Evolutionary conservation across 108 stramenopile genomes (phyloP).

Genomic region (Conticribra guillardii): DNA sequence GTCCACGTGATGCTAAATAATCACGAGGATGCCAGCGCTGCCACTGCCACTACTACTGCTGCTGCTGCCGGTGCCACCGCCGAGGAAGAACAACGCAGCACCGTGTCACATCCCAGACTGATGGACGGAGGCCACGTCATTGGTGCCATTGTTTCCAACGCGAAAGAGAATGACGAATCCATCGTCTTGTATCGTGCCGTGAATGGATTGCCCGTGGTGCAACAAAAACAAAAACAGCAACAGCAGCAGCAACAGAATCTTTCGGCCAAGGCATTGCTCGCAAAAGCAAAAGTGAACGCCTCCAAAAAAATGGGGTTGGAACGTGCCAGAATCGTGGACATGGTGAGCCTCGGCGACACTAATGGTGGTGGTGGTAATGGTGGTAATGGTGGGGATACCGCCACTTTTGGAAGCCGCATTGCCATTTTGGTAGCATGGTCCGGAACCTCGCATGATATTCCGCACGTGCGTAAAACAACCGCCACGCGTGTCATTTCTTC

Average conservation of each 20-base stretch:
- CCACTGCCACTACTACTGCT: neutral
- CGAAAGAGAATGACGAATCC: constrained; percentile 15
- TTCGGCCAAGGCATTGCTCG: constrained; percentile 24
- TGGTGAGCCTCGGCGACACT: too few relatives aligned
- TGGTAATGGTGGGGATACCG: too few relatives aligned
- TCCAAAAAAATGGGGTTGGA: neutral
- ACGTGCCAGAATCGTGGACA: constrained; percentile 21
- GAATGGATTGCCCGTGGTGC: neutral
- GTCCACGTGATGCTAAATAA: too few relatives aligned
- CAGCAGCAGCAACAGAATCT: neutral
- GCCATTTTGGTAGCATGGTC: constrained; percentile 31
- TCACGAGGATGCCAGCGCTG: neutral
- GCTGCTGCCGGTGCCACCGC: too few relatives aligned
- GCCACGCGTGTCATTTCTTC: neutral
- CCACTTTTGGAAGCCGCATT: constrained; percentile 1
- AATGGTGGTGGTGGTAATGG: too few relatives aligned
- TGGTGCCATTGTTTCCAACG: constrained; percentile 17
- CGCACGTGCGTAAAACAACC: neutral
- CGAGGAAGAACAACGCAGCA: too few relatives aligned
- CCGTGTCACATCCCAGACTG: neutral
- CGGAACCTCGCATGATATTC: neutral
- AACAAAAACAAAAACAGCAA: neutral
- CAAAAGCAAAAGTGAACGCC: constrained; percentile 9
- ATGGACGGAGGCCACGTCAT: neutral
- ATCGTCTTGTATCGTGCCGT: neutral